Evolutionary conservation across 768 basidiomycete genomes (phyloP).

Genomic region (Collybiopsis confluens): DNA sequence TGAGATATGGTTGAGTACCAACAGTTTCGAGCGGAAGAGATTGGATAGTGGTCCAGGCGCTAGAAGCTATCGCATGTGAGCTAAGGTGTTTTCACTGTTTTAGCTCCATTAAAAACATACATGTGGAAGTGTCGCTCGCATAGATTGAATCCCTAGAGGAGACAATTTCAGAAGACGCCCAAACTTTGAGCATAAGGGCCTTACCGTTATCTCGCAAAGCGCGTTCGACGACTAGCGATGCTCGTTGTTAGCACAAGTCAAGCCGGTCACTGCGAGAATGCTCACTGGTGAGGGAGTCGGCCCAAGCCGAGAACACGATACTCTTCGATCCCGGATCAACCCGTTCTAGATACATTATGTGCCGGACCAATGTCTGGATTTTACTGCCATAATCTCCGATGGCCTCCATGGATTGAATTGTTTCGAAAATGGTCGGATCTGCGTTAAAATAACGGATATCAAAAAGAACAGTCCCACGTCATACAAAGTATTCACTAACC

Average conservation of each 20-base stretch:
- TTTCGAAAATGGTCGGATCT: slow-evolving; percentile 43
- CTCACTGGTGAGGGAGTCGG: slow-evolving; percentile 75
- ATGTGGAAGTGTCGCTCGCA: no score
- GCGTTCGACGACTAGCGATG: slow-evolving; percentile 60
- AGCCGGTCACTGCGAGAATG: slow-evolving; percentile 18
- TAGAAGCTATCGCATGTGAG: slow-evolving; percentile 21
- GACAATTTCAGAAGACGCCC: not conserved
- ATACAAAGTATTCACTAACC: slow-evolving; percentile 24
- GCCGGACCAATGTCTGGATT: slow-evolving; percentile 73
- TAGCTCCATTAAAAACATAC: no score
- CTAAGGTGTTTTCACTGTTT: no score
- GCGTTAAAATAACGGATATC: slow-evolving; percentile 6
- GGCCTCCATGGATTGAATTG: slow-evolving; percentile 60
- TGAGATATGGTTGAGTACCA: no score
- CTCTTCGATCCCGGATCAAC: slow-evolving; percentile 73
- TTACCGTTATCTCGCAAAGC: slow-evolving; percentile 62
- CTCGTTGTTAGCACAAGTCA: slow-evolving; percentile 2
- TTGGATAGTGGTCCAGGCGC: slow-evolving; percentile 54
- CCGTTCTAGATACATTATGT: slow-evolving; percentile 64
- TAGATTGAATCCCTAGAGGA: slow-evolving; percentile 50
- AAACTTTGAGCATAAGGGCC: not conserved
- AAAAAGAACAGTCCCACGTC: not conserved
- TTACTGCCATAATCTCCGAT: slow-evolving; percentile 74
- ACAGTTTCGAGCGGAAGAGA: slow-evolving; percentile 33
- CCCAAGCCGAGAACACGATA: slow-evolving; percentile 90